A percentile compares a stretch with the other conserved stretches of the same genome.
Evolutionary conservation across 495 filamentous ascomycete genomes (phyloP).

Genomic region (Neurospora sp.): DNA sequence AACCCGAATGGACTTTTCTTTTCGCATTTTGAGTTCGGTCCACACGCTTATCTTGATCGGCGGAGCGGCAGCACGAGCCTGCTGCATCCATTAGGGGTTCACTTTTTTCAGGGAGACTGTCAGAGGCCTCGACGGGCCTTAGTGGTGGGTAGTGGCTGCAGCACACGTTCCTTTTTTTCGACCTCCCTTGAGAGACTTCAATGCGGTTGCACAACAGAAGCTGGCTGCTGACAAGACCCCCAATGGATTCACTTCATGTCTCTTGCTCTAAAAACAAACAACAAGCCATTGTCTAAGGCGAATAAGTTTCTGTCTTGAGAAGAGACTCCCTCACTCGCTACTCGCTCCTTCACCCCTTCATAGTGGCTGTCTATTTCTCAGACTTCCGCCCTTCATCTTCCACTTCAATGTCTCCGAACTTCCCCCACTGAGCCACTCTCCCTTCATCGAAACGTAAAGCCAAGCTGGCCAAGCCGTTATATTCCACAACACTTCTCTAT

Average conservation of each 20-base stretch:
- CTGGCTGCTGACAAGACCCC: not conserved
- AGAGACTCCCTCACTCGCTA: no score
- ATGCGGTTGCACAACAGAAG: not conserved
- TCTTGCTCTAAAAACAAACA: not conserved
- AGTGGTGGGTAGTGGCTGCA: slow-evolving; percentile 1
- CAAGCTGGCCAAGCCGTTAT: not conserved
- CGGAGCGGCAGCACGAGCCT: not conserved
- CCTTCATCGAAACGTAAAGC: not conserved
- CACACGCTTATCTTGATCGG: not conserved
- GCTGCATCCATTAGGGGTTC: not conserved
- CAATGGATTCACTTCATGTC: not conserved
- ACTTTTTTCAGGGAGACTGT: not conserved
- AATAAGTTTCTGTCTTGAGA: not conserved
- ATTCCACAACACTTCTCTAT: not conserved
- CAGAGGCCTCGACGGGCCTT: not conserved
- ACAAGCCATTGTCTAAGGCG: not conserved
- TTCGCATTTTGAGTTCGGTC: not conserved
- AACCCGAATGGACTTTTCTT: not conserved
- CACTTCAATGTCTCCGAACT: not conserved
- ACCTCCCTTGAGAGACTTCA: not conserved
- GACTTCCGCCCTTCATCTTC: not conserved
- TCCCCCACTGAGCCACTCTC: not conserved
- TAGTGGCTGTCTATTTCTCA: not conserved
- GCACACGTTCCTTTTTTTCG: not conserved
- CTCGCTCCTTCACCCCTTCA: not conserved